A percentile compares a stretch with the other conserved stretches of the same genome.
Evolutionary conservation across 345 rosid genomes (phyloP).

Genomic region (Populus pruinosa): DNA sequence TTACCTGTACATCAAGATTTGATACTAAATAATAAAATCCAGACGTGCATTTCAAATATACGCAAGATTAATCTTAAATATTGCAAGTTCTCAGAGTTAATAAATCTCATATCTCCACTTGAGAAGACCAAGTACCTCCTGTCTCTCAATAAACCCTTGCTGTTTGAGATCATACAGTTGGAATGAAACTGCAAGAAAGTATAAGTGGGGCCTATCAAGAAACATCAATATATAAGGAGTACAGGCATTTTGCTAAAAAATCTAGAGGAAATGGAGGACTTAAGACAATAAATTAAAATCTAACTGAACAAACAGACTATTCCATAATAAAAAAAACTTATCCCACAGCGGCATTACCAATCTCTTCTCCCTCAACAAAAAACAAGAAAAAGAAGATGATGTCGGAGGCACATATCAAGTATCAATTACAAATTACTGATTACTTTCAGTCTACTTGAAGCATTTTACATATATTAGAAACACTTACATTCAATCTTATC

Average conservation of each 20-base stretch:
- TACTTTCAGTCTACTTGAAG: neutral
- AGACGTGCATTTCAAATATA: neutral
- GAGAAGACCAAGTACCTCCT: conserved; percentile 16
- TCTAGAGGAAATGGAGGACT: neutral
- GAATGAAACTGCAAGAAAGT: conserved; percentile 24
- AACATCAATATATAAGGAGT: neutral
- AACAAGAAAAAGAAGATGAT: neutral
- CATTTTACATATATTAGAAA: neutral
- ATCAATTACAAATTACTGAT: neutral
- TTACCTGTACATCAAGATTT: conserved; percentile 15
- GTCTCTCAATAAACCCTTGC: conserved; percentile 32
- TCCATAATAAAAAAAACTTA: neutral
- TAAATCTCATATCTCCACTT: neutral
- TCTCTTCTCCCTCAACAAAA: neutral
- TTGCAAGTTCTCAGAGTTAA: neutral
- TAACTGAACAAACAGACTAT: neutral
- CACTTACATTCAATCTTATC: conserved; percentile 30
- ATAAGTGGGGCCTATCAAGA: neutral
- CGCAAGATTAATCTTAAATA: neutral
- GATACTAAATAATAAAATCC: neutral
- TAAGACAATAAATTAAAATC: neutral
- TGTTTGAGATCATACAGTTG: conserved; percentile 32
- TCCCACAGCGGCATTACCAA: neutral
- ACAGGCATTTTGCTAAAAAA: neutral
- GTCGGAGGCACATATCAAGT: neutral